Evolutionary conservation across 1,284 basidiomycete species (phyloP), one percentile per base, ranked within the genome.

Genomic region (Apiotrichum gamsii): DNA sequence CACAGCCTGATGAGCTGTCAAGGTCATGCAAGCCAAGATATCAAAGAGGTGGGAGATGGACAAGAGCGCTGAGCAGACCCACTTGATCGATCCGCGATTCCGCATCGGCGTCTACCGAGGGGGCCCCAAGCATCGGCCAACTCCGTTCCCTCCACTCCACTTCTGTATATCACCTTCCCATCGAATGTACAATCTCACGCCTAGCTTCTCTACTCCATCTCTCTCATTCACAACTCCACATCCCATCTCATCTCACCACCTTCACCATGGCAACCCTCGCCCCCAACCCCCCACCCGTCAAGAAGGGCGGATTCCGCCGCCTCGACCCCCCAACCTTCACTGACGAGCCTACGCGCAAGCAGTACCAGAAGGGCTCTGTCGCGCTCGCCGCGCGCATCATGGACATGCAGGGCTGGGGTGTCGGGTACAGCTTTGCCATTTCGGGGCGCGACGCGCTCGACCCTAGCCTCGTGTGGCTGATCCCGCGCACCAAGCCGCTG

Each of bases 301-400:
- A 30, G 11, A 25, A 19, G 19, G 18, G 38, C 28, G 52, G 48
- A 19, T 61, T 61, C 43, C 45, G 50, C 30, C 46, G 57, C 10
- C 52, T 56, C 2, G 45, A 47, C 11, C 58, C 53, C 13, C 60
- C 60, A 8, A 49, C 52, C 1, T 61, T 61, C 39, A 37, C 43
- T 5, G 52, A 53, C 23, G 40, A 49, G 35, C 23, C 25, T 6
- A 16, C 15, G 15, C 20, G n/a, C 2, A 5, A 23, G 41, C 36
- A 29, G 10, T 61, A 58, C 45, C 39, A 51, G 35, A 58, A 55
- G 24, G 56, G 58, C 13, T 44, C 47, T 9, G 47, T 61, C 1
- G 58, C 60, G 8, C 50, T 59, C 31, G 60, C 56, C 2, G 57
- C 53, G 25, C 51, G 60, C 15, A 51, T 61, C 31, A 45, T 61